Evolutionary conservation across 352 stramenopile species (phyloP), one percentile per base, ranked within the genome.

Genomic region (Phytophthora palmivora): DNA sequence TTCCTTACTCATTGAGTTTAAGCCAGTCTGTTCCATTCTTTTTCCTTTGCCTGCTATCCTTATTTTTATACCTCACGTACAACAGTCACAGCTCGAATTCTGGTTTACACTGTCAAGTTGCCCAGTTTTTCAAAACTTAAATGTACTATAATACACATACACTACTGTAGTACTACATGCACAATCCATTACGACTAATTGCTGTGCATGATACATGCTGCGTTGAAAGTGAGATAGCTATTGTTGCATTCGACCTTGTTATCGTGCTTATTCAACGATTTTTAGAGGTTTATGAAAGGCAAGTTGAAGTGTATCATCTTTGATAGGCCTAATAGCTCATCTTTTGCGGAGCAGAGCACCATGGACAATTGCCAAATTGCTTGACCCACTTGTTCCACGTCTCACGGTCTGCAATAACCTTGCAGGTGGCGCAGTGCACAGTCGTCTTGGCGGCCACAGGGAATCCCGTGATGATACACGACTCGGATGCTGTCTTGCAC

Each of bases 1-100:
- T 94, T 94, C 86, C 86, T 94, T 94, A 94, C 86, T 94, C 86
- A 94, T 94, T 92, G 86, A 94, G 86, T 94, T 94, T 94, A 94
- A 94, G 86, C 86, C 83, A 76, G 30, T 6, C 58, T 47, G 2
- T 22, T 4, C 3, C 5, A 16, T 10, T 2, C 9, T 33, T 4
- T 22, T 14, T 22, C 6, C 11, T 14, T 24, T n/a, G n/a, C n/a
- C n/a, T n/a, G n/a, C 28, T 57, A 51, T 51, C 45, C 6, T 0
- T 63, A n/a, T 49, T 16, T 0, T 6, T 5, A 21, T 18, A 14
- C 57, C 57, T 42, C 37, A 59, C 57, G 57, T 21, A 65, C 57
- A 65, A 52, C 45, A 48, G 16, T 18, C 19, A 6, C 10, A 62
- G 12, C 21, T 55, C 30, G 7, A 10, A 28, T 28, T 6, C 24